phyloP scores from a whole-genome alignment of 2,329 filamentous ascomycete species.

The Bipolaris zeicola region DNA sequence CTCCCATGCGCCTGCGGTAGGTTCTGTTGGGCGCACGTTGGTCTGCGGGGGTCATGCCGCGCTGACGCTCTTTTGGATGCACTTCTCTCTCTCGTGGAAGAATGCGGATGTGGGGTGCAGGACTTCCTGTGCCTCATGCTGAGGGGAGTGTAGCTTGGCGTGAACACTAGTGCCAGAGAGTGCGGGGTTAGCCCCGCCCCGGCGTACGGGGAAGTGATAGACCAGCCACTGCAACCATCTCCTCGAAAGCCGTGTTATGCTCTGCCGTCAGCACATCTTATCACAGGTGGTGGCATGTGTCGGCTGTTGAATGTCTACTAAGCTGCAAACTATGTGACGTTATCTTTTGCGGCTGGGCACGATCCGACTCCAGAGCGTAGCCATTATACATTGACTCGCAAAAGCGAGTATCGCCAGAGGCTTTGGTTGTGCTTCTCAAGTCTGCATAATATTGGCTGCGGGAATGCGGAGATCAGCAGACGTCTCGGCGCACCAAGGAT shows the following conservation, averaged over 20 bases:
- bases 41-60: constrained; percentile 28
- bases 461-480: background rate
- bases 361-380: background rate
- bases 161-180: constrained; percentile 24
- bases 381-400: background rate
- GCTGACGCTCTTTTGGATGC: constrained; percentile 22
- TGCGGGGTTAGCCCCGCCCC: constrained; percentile 28
- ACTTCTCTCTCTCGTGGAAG: constrained; percentile 25
- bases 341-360: background rate
- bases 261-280: background rate
- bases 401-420: background rate
- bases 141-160: constrained; percentile 30
- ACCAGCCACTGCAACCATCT: constrained; percentile 7
- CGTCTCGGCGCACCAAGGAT: background rate
- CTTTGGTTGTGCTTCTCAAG: background rate
- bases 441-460: constrained; percentile 1
- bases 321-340: background rate
- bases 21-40: constrained; percentile 13
- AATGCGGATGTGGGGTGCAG: constrained; percentile 45
- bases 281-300: background rate
- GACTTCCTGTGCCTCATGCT: constrained; percentile 17
- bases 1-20: constrained; percentile 15
- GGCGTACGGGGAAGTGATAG: constrained; percentile 7
- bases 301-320: background rate
- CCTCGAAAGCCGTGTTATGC: background rate